A percentile compares a stretch with the other conserved stretches of the same genome.
Conservation (phyloP, 2,329 filamentous ascomycete species). For the Podosphaera fusca region DNA sequence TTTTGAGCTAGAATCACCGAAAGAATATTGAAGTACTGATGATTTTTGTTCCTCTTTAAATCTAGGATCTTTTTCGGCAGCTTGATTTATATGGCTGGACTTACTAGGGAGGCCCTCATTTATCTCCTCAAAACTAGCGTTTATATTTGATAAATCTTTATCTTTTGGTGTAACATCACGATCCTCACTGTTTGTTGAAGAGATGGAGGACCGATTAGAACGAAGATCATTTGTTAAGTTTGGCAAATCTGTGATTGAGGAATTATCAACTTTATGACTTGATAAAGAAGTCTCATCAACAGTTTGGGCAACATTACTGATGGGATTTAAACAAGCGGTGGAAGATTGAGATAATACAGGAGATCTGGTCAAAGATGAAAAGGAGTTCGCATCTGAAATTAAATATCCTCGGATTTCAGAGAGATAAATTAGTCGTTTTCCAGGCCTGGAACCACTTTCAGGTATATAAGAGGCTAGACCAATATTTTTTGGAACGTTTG, state of each 20-base stretch:
- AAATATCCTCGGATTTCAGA: conserved; percentile 38
- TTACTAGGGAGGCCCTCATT: no score
- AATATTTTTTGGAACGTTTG: conserved; percentile 12
- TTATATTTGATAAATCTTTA: no score
- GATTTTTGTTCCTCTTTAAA: no score
- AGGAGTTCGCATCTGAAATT: conserved; percentile 43
- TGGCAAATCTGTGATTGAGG: neutral
- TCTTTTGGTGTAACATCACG: no score
- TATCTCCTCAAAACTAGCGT: no score
- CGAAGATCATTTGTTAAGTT: neutral
- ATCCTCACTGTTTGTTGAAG: no score
- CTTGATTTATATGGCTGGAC: no score
- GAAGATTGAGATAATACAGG: conserved; percentile 35
- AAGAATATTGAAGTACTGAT: no score
- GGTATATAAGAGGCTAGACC: conserved; percentile 1
- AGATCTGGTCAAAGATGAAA: conserved; percentile 33
- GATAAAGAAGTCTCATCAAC: conserved; percentile 8
- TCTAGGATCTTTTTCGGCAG: no score
- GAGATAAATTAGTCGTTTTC: conserved; percentile 41
- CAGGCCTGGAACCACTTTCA: conserved; percentile 25
- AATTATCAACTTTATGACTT: neutral
- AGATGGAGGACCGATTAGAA: no score
- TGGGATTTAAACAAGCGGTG: conserved; percentile 21
- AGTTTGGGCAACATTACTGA: conserved; percentile 8
- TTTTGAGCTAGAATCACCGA: no score